Conservation (phyloP, 2,329 filamentous ascomycete genomes). For the Hymenoscyphus linearis region DNA sequence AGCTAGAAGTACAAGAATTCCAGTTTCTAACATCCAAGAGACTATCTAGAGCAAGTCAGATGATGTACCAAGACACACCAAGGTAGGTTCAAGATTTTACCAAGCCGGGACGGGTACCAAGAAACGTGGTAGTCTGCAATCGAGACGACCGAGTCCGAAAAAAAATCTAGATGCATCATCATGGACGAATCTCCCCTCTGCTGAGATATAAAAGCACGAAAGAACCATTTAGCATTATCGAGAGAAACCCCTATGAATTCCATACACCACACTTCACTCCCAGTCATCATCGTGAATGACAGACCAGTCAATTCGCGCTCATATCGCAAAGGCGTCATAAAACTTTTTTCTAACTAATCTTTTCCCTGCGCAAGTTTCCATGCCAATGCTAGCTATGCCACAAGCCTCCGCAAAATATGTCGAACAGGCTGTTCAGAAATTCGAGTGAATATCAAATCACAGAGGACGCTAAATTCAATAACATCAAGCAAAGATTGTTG, state of each 20-base stretch:
- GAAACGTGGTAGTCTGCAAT: too few species aligned
- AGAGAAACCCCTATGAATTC: too few species aligned
- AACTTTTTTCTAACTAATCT: slow-evolving; percentile 2
- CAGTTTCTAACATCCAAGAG: too few species aligned
- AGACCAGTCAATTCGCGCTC: background rate
- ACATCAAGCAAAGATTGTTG: slow-evolving; percentile 18
- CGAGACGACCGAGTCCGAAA: too few species aligned
- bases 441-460: background rate
- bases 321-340: background rate
- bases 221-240: too few species aligned
- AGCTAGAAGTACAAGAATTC: too few species aligned
- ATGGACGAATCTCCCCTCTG: background rate
- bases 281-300: background rate
- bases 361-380: background rate
- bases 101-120: background rate
- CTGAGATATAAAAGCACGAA: background rate
- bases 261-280: background rate
- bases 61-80: background rate
- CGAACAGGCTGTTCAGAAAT: background rate
- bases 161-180: background rate
- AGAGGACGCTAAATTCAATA: background rate
- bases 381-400: slow-evolving; percentile 1
- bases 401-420: background rate
- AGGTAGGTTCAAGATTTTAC: background rate
- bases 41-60: too few species aligned